Percentiles rank a stretch among this genome's conserved stretches.
These are phyloP conservation scores for Penicillium steckii DNA, from an alignment of 495 filamentous ascomycete species.

Conservation along the genomic window DNA sequence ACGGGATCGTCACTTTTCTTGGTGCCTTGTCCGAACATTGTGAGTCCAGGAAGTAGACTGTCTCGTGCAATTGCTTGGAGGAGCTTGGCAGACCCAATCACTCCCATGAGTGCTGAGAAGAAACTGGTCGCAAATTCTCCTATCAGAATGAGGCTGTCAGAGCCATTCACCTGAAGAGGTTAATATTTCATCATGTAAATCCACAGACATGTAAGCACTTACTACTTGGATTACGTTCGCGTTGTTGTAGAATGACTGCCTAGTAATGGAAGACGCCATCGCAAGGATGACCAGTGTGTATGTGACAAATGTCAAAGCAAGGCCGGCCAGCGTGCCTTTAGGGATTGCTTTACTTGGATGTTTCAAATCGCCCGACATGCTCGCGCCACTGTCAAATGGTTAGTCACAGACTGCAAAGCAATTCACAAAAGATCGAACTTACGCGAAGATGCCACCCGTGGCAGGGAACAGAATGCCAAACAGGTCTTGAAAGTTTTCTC, in stretches of 20 bases:
- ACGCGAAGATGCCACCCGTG: constrained; percentile 71
- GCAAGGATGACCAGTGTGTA: constrained; percentile 78
- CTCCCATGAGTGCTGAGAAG: constrained; percentile 84
- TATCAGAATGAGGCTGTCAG: constrained; percentile 68
- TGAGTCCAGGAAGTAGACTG: constrained; percentile 73
- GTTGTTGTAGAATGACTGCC: constrained; percentile 71
- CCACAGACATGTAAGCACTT: constrained; percentile 15
- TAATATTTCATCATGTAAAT: constrained; percentile 2
- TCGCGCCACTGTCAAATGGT: constrained; percentile 59
- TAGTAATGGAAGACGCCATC: constrained; percentile 74
- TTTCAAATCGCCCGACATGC: constrained; percentile 84
- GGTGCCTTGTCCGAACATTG: constrained; percentile 73
- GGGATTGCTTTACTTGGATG: constrained; percentile 86
- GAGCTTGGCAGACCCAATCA: constrained; percentile 85
- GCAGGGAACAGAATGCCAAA: constrained; percentile 89
- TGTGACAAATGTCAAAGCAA: constrained; percentile 70
- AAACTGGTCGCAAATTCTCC: constrained; percentile 81
- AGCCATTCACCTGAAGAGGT: constrained; percentile 60
- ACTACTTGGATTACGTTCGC: constrained; percentile 76
- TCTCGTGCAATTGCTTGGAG: constrained; percentile 83
- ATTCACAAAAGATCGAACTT: constrained; percentile 22
- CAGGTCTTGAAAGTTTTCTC: constrained; percentile 76
- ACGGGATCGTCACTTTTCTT: constrained; percentile 73
- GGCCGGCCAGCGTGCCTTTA: constrained; percentile 73
- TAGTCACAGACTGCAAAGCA: constrained; percentile 12